Percentiles rank a stretch among this genome's conserved stretches.
Evolutionary conservation across 2,329 filamentous ascomycete species (phyloP).

Genomic region (Pseudocercospora fijiensis): DNA sequence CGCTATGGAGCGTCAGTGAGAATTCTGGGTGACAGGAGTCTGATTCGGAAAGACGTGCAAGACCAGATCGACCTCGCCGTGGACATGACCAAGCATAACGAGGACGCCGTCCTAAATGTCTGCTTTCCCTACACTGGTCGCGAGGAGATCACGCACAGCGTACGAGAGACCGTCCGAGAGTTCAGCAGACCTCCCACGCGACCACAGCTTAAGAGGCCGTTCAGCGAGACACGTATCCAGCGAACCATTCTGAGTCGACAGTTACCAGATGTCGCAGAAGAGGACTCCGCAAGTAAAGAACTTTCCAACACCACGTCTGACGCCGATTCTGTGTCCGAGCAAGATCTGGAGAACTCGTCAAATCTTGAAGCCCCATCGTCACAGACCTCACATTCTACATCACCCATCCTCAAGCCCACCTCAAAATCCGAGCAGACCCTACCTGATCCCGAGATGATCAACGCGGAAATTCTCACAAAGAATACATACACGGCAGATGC

Average conservation of each 20-base stretch:
- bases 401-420: constrained; percentile 40
- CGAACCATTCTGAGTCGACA: constrained; percentile 68
- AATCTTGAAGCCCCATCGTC: constrained; percentile 41
- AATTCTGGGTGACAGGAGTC: constrained; percentile 77
- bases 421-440: constrained; percentile 27
- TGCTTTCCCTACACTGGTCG: constrained; percentile 97
- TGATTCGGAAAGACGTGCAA: constrained; percentile 83
- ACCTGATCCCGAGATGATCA: constrained; percentile 85
- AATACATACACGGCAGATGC: constrained; percentile 86
- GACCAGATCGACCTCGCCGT: constrained; percentile 84
- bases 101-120: constrained; percentile 76
- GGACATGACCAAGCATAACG: constrained; percentile 82
- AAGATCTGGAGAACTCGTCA: constrained; percentile 34
- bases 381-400: constrained; percentile 40
- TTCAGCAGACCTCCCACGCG: constrained; percentile 65
- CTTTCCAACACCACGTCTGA: constrained; percentile 22
- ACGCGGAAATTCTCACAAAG: constrained; percentile 72
- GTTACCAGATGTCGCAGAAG: constrained; percentile 44
- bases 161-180: constrained; percentile 82
- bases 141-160: constrained; percentile 89
- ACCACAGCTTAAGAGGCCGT: constrained; percentile 58
- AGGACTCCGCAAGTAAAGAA: constrained; percentile 23
- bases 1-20: constrained; percentile 86
- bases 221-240: constrained; percentile 83
- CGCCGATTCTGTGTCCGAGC: constrained; percentile 30